Evolutionary conservation across 352 stramenopile genomes (phyloP).

Genomic region (Blastocystis sp.): DNA sequence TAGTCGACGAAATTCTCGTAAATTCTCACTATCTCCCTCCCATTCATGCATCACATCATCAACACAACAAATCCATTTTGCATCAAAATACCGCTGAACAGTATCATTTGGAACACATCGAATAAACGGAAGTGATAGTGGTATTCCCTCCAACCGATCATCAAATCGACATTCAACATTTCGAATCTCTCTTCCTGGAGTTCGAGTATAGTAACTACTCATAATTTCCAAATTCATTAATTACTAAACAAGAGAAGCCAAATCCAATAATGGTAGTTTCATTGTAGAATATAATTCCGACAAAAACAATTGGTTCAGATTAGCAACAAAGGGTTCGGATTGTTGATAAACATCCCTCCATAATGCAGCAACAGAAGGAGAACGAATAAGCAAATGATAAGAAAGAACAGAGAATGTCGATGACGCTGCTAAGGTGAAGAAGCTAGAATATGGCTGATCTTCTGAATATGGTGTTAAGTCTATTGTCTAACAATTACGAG

Average conservation of each 20-base stretch:
- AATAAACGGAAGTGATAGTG: neutral
- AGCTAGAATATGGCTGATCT: neutral
- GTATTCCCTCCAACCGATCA: neutral
- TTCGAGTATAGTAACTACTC: neutral
- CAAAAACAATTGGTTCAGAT: constrained; percentile 5
- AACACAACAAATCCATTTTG: neutral
- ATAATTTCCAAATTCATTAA: neutral
- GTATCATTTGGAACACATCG: neutral
- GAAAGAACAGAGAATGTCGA: neutral
- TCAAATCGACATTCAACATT: neutral
- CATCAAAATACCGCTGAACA: neutral
- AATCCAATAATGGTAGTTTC: neutral
- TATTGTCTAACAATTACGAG: neutral
- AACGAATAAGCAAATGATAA: constrained; percentile 2
- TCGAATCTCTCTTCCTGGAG: neutral
- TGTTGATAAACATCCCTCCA: neutral
- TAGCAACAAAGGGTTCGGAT: neutral
- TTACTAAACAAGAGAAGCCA: constrained; percentile 29
- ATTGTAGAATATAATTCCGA: neutral
- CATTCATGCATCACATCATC: neutral
- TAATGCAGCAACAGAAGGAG: neutral
- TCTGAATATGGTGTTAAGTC: neutral
- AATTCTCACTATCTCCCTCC: neutral
- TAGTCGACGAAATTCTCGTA: neutral
- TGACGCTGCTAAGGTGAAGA: neutral